Base-by-base conservation (phyloP, 2,329 filamentous ascomycete species). In the Stagonosporopsis rhizophila region DNA sequence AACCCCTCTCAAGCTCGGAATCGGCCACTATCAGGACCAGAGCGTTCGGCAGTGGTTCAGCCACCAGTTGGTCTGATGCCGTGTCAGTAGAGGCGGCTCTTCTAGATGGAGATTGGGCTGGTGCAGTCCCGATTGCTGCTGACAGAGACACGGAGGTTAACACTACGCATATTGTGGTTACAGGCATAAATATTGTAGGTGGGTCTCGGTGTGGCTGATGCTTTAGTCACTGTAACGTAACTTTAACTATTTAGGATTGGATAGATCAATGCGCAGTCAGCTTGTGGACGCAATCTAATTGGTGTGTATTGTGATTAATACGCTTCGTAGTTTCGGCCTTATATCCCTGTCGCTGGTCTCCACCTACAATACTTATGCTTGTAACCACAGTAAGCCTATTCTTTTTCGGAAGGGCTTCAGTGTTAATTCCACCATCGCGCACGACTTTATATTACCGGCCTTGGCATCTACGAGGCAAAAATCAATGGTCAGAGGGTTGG, bases 341-440 rank as follows among this genome's bases (percentile, higher is more conserved):
- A n/a, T n/a, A n/a, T n/a, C n/a, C n/a, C n/a, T n/a, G n/a, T n/a
- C n/a, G n/a, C n/a, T n/a, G n/a, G n/a, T n/a, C n/a, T n/a, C n/a
- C n/a, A n/a, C n/a, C n/a, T n/a, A n/a, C n/a, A n/a, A n/a, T n/a
- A n/a, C n/a, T n/a, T n/a, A n/a, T n/a, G n/a, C n/a, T n/a, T n/a
- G n/a, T n/a, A n/a, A n/a, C n/a, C n/a, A n/a, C n/a, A n/a, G n/a
- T n/a, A 67, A 64, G 19, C 76, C 77, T 0, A 38, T 75, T 1
- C 59, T 70, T 6, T 78, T 80, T 52, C 63, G 74, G n/a, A 77
- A 76, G 40, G 20, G n/a, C 0, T 67, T 69, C 37, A 35, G 58
- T 28, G 41, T 64, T 6, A 34, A 44, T 20, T 41, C 50, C 8
- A 39, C 37, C 1, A 23, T 52, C 11, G 23, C 38, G 58, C 59